Evolutionary conservation across 1,139 yeast genomes (phyloP), one percentile per base, ranked within the genome.

Genomic region (Waltiozyma sp.): DNA sequence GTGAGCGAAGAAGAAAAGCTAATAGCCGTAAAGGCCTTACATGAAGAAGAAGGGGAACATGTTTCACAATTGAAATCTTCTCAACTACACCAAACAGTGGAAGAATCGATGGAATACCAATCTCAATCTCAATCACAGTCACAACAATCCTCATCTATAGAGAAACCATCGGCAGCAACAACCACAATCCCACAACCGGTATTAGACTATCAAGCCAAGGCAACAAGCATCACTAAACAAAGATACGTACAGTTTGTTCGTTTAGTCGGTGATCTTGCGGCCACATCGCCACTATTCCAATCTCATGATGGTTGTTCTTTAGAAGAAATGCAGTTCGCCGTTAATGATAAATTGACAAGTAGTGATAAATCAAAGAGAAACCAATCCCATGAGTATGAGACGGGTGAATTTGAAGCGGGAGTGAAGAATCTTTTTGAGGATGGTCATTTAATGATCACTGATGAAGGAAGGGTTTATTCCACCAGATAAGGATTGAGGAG

Each of bases 361-460:
- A 89, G 81, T 54, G 88, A 82, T 40, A 62, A 65, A 40, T 83
- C 77, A 56, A 62, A 67, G 14, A 56, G 57, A 21, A 21, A 21
- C 8, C 23, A 21, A 21, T n/a, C n/a, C n/a, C n/a, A n/a, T n/a
- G 23, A 21, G 23, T 21, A 26, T 26, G 31, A 26, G n/a, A 26
- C n/a, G 34, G 34, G 14, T 6, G 93, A 83, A 59, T 70, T 75
- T 45, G 57, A 61, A 26, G 71, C 73, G 18, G 88, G 80, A 19
- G 61, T 81, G 42, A 60, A 60, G 28, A 63, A 62, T 43, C 66
- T 83, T 73, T 72, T 69, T 40, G 67, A 63, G 5, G 77, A 76
- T 51, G 78, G 77, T 52, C 72, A 77, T 54, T 58, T 82, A 43
- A 75, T 77, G 76, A 57, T 71, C 26, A 72, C 77, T 34, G 87